Percentiles rank a stretch among this genome's conserved stretches.
These are phyloP conservation scores for Eutrema heterophyllum DNA, from an alignment of 345 rosid species.

Conservation along the genomic window DNA sequence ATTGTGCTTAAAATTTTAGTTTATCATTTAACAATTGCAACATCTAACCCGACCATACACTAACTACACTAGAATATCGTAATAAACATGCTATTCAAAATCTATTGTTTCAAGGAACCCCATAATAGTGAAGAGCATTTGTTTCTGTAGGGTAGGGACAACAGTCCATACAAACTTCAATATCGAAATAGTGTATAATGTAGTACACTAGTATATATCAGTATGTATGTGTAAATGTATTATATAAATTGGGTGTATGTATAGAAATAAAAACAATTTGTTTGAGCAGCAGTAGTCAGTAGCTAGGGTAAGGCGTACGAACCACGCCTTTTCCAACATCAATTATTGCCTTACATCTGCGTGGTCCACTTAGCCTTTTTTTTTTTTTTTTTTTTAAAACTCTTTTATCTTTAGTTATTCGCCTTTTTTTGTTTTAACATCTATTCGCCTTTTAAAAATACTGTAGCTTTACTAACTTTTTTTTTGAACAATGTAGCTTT, in stretches of 20 bases:
- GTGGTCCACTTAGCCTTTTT: slow-evolving; percentile 19
- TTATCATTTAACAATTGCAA: not conserved
- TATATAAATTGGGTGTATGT: not conserved
- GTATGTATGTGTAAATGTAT: not conserved
- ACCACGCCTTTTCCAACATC: slow-evolving; percentile 14
- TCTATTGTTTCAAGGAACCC: slow-evolving; percentile 4
- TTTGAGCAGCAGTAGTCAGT: not conserved
- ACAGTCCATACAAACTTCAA: not conserved
- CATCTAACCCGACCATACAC: slow-evolving; percentile 14
- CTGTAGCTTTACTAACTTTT: not conserved
- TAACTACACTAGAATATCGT: not conserved
- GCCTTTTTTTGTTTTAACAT: not conserved
- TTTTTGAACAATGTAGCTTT: not conserved
- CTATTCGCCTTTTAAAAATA: no score
- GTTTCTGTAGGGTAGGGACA: not conserved
- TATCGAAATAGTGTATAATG: not conserved
- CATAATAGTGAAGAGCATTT: slow-evolving; percentile 8
- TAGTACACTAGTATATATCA: no score
- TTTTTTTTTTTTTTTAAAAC: not conserved
- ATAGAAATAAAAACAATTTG: not conserved
- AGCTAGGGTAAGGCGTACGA: slow-evolving; percentile 18
- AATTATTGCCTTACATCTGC: slow-evolving; percentile 19
- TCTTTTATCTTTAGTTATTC: not conserved
- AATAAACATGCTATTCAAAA: not conserved
- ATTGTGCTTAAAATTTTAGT: not conserved